These are phyloP conservation scores for Pythium rhizo-oryzae DNA, from an alignment of 352 stramenopile species.

Conservation along the genomic window DNA sequence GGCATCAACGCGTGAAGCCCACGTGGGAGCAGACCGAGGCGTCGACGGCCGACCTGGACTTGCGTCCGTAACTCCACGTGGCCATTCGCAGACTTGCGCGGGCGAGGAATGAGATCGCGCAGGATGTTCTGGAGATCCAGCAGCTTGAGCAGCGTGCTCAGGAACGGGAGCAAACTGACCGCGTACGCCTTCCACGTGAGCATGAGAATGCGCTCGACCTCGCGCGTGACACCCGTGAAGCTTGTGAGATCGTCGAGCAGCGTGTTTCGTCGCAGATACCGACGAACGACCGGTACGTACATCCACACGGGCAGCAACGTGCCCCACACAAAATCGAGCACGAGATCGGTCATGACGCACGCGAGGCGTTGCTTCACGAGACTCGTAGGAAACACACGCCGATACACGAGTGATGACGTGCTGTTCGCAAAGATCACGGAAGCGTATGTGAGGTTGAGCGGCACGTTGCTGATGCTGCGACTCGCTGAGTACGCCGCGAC, in stretches of 20 bases:
- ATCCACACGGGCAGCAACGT: slow-evolving; percentile 19
- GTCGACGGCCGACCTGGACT: not conserved
- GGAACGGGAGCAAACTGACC: slow-evolving; percentile 21
- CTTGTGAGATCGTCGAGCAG: not conserved
- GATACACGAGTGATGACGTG: not conserved
- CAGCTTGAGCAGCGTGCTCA: slow-evolving; percentile 13
- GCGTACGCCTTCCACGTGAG: slow-evolving; percentile 1
- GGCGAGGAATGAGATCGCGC: not conserved
- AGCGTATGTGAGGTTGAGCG: slow-evolving; percentile 18
- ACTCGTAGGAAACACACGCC: not conserved
- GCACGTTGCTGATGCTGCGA: slow-evolving; percentile 19
- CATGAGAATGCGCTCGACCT: slow-evolving; percentile 22
- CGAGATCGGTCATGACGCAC: slow-evolving; percentile 8
- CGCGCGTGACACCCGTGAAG: not conserved
- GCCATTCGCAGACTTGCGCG: not conserved
- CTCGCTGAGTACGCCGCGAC: slow-evolving; percentile 9
- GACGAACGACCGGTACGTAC: slow-evolving; percentile 20
- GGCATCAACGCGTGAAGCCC: not conserved
- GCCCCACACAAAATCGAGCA: slow-evolving; percentile 23
- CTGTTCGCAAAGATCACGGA: slow-evolving; percentile 21
- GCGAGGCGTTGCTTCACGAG: slow-evolving; percentile 7
- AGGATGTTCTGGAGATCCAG: slow-evolving; percentile 7
- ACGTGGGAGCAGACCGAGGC: not conserved
- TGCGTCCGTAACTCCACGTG: not conserved
- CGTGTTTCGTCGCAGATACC: not conserved